A percentile compares a stretch with the other conserved stretches of the same genome.
These are phyloP conservation scores for Suillus alpinus DNA, from an alignment of 768 basidiomycete genomes.

Conservation along the genomic window DNA sequence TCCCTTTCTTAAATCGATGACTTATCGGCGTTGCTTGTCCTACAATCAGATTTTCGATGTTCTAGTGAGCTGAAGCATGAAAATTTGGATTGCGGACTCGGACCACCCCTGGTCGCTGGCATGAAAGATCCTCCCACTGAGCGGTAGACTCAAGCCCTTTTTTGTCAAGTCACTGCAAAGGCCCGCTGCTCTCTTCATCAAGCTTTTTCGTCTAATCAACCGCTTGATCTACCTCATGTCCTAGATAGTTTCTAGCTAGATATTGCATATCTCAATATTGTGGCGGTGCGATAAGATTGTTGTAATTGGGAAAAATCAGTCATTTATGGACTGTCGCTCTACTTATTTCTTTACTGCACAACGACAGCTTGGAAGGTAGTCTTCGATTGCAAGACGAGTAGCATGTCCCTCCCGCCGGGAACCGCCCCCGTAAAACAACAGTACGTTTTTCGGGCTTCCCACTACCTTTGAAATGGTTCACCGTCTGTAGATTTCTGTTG, in stretches of 20 bases:
- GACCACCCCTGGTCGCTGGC: too few species aligned
- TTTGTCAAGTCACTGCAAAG: neutral
- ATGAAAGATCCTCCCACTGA: too few species aligned
- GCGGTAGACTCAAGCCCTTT: neutral
- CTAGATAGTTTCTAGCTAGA: too few species aligned
- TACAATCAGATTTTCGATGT: neutral
- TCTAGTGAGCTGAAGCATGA: neutral
- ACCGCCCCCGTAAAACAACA: conserved; percentile 54
- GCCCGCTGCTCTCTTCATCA: neutral
- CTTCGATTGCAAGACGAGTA: conserved; percentile 6
- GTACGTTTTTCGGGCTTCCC: conserved; percentile 29
- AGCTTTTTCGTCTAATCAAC: neutral
- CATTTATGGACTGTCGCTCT: neutral
- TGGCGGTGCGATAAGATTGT: neutral
- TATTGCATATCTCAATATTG: too few species aligned
- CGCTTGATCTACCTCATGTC: too few species aligned
- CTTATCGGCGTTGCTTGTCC: too few species aligned
- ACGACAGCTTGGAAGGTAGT: neutral
- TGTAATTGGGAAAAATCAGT: neutral
- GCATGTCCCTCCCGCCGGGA: conserved; percentile 31
- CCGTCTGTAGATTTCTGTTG: conserved; percentile 41
- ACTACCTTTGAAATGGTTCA: neutral
- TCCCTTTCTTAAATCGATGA: too few species aligned
- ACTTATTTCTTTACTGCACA: neutral
- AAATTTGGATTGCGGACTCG: too few species aligned